Evolutionary conservation across 345 rosid genomes (phyloP), one percentile per base, ranked within the genome.

Genomic region (Rhodamnia rubescens): DNA sequence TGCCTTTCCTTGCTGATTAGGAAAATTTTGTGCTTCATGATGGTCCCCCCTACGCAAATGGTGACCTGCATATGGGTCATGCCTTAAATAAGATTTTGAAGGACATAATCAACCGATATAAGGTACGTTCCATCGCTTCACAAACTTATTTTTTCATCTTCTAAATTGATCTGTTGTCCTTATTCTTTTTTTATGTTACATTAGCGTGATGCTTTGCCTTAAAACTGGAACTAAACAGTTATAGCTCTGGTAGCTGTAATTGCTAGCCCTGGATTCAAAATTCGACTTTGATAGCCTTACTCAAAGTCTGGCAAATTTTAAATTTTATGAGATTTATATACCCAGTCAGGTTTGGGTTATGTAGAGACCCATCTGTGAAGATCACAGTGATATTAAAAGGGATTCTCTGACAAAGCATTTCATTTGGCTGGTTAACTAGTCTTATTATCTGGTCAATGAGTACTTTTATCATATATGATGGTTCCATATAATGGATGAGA

Each of bases 1-100:
- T 85, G 93, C 85, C 11, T 85, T 84, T 69, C 40, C 64, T 85
- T 88, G 29, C 84, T 88, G 87, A 83, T 57, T 91, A 97, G 98
- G 98, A 91, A 85, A 92, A 84, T 90, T 97, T 97, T 90, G 92
- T 95, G 86, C 96, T 97, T 88, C 99, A 97, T 88, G 98, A 97
- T 91, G 98, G 98, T 74, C 99, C 99, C 85, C 98, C 98, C 74
- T 97, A 97, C 88, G 99, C 99, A 88, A 97, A 97, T 84, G 99
- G 98, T 81, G 93, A 95, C 59, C 91, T 95, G 21, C 99, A 97
- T 83, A 95, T 95, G 92, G 98, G 99, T 51, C 99, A 97, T 91
- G 99, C 99, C 81, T 91, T 95, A 74, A 97, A 97, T 91, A 97
- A 97, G 92, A 97, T 97, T 86, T 90, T 95, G 91, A 97, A 97